Base-by-base conservation (phyloP, 306 rosid genomes). In the Datisca glomerata region DNA sequence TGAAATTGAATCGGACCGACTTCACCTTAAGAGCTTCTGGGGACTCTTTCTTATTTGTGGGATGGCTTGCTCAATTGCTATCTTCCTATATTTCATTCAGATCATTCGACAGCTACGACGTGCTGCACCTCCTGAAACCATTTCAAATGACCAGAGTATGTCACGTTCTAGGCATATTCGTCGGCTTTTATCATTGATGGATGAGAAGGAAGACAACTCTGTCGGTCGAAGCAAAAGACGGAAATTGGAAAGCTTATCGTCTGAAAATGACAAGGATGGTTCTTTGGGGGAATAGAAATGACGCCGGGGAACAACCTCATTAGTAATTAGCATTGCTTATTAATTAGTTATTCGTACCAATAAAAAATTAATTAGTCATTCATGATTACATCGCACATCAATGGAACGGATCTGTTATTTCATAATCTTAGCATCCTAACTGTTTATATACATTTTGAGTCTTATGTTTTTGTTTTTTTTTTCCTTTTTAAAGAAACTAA, bases 31-130 rank as follows among this genome's bases (percentile, higher is more conserved):
- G 45, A 84, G 95, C 71, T 89, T 89, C 53, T 80, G 91, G 95
- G 95, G 95, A 36, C 93, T 89, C 48, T 89, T 67, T 56, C 75
- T 89, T 43, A 55, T 84, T 16, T 84, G 91, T 45, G 98, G 95
- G 42, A 40, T 66, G 22, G 79, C 71, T 49, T 89, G 95, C 64
- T 54, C 73, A 32, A 20, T 75, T 39, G 91, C 98, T 44, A 82
- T 89, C 35, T 7, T 60, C 33, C 53, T 80, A 41, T 79, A 67
- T 34, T 70, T 85, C 60, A 16, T 68, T 57, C 76, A 59, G 67
- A 63, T 89, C 32, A 16, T 63, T 62, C 47, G 56, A 19, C 68
- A 42, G 68, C 14, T 72, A 18, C 13, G 70, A 40, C 69, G 6
- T 38, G 45, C 65, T 24, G 41, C 51, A 27, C 50, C 72, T 20